Evolutionary conservation across 768 basidiomycete species (phyloP).

Genomic region (Rhodotorula kratochvilovae): DNA sequence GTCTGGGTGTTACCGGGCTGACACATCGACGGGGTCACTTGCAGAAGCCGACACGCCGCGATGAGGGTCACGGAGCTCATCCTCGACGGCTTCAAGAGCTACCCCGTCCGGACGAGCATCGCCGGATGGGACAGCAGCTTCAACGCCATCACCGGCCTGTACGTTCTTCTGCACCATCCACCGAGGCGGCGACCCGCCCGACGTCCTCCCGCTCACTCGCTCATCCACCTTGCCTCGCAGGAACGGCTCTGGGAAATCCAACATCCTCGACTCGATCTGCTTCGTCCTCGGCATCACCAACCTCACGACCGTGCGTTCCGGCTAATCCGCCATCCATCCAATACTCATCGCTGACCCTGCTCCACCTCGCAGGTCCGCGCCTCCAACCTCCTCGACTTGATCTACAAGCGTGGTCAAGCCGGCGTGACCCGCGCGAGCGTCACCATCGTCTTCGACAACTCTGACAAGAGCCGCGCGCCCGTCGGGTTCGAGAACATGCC

Average conservation of each 20-base stretch:
- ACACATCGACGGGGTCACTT: too few relatives aligned
- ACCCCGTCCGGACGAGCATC: slow-evolving; percentile 86
- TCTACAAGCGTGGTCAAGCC: slow-evolving; percentile 98
- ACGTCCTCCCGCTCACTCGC: neutral
- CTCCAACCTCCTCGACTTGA: slow-evolving; percentile 91
- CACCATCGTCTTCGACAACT: slow-evolving; percentile 97
- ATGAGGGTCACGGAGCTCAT: slow-evolving; percentile 96
- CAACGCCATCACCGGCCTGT: slow-evolving; percentile 72
- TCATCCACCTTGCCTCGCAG: neutral
- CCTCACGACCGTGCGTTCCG: slow-evolving; percentile 68
- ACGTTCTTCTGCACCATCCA: neutral
- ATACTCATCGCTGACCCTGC: neutral
- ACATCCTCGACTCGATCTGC: slow-evolving; percentile 98
- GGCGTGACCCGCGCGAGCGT: slow-evolving; percentile 96
- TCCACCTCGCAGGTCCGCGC: slow-evolving; percentile 70
- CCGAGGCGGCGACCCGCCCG: neutral
- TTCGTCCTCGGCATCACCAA: slow-evolving; percentile 98
- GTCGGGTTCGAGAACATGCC: slow-evolving; percentile 70
- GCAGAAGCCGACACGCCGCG: neutral
- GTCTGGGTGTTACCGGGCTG: too few relatives aligned
- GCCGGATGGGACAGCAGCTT: slow-evolving; percentile 96
- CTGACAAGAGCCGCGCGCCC: slow-evolving; percentile 76
- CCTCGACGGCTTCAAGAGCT: slow-evolving; percentile 96
- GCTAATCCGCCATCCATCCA: neutral
- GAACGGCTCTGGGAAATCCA: slow-evolving; percentile 95